These are phyloP conservation scores for Yarrowia yakushimensis DNA, from an alignment of 805 yeast genomes.

Conservation along the genomic window DNA sequence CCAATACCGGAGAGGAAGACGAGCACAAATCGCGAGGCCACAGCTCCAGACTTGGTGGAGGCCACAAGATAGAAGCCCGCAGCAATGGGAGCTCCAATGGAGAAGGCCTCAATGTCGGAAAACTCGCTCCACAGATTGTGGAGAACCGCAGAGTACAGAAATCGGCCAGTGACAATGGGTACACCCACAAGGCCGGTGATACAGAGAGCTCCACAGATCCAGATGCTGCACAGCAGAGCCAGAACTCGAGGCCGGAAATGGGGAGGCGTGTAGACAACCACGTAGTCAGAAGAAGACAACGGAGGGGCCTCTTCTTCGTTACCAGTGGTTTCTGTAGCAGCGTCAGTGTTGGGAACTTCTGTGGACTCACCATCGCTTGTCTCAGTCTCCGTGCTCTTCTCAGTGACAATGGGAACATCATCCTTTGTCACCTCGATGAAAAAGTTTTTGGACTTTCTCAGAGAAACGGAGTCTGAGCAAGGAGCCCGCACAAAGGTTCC, in stretches of 20 bases:
- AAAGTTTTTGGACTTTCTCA: conserved; percentile 53
- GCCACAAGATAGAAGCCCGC: conserved; percentile 15
- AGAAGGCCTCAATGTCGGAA: conserved; percentile 32
- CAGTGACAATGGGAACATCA: conserved; percentile 53
- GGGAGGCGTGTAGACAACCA: conserved; percentile 86
- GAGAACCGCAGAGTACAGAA: conserved; percentile 20
- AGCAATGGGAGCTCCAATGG: conserved; percentile 29
- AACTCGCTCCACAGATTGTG: conserved; percentile 13
- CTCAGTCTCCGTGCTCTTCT: conserved; percentile 39
- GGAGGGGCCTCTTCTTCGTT: conserved; percentile 3
- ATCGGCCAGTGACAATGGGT: conserved; percentile 36
- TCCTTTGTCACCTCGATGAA: conserved; percentile 82
- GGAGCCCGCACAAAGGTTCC: conserved; percentile 88
- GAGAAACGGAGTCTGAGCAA: conserved; percentile 67
- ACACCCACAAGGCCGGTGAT: conserved; percentile 31
- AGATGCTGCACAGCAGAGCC: conserved; percentile 45
- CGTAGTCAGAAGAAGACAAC: conserved; percentile 41
- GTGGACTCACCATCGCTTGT: not conserved
- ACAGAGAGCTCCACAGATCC: conserved; percentile 42
- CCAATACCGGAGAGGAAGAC: not conserved
- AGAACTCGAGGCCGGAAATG: conserved; percentile 58
- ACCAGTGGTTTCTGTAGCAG: conserved; percentile 34
- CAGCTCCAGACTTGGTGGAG: conserved; percentile 13
- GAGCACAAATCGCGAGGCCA: not conserved
- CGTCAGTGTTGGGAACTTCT: not conserved